Conservation (phyloP, 176 grass and related monocot species). For the Eleusine coracana region DNA sequence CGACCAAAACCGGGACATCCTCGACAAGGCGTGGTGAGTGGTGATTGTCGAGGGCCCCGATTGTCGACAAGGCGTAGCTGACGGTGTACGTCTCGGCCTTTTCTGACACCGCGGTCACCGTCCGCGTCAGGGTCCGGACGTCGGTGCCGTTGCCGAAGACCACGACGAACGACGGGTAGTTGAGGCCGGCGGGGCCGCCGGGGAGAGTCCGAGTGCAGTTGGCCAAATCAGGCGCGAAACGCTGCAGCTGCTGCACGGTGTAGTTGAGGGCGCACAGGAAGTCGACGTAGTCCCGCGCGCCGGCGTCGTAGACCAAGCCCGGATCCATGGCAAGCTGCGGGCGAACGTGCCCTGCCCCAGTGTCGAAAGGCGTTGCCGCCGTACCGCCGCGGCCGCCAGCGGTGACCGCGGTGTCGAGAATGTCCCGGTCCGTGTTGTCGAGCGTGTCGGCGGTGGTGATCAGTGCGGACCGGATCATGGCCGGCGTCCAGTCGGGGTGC, state of each 20-base stretch:
- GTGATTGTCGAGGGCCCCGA: too few species aligned
- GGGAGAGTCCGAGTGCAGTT: neutral
- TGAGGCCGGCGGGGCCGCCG: constrained; percentile 11
- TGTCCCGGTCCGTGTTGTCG: too few species aligned
- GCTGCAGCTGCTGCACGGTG: too few species aligned
- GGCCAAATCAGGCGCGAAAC: too few species aligned
- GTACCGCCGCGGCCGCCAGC: neutral
- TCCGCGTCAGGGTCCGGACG: neutral
- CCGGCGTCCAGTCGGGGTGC: too few species aligned
- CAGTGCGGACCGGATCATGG: too few species aligned
- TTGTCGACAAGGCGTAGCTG: too few species aligned
- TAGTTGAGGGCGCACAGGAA: neutral
- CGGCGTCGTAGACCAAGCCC: neutral
- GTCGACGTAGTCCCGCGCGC: neutral
- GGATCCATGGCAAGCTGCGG: neutral
- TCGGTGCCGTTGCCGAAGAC: too few species aligned
- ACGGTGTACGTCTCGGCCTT: neutral
- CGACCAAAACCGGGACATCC: too few species aligned
- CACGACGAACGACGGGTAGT: constrained; percentile 25
- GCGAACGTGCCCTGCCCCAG: neutral
- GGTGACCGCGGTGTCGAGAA: too few species aligned
- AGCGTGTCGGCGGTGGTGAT: too few species aligned
- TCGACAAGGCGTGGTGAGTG: too few species aligned
- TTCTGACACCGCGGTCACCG: neutral
- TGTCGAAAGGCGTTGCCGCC: neutral